These are phyloP conservation scores for Rhizophagus sp. DNA, from an alignment of 192 early-diverging fungal species.

Conservation along the genomic window DNA sequence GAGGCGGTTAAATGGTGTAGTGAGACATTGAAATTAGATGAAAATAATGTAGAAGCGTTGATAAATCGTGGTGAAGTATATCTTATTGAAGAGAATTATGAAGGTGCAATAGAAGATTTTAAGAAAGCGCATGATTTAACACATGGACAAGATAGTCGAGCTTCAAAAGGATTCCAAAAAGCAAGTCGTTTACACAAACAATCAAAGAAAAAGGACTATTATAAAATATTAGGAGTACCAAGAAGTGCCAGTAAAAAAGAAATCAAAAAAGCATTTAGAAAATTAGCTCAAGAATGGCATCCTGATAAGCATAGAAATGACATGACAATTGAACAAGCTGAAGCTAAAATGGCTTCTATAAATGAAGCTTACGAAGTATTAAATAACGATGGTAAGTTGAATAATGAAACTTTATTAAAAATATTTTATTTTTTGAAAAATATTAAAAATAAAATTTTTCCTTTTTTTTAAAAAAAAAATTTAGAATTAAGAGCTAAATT, in stretches of 20 bases:
- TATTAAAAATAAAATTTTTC: too few relatives aligned
- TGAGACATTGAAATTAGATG: constrained; percentile 68
- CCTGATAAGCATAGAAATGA: constrained; percentile 82
- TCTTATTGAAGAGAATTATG: constrained; percentile 71
- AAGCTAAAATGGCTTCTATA: constrained; percentile 89
- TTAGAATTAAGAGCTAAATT: constrained; percentile 61
- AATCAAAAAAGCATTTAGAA: constrained; percentile 92
- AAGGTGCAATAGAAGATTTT: constrained; percentile 76
- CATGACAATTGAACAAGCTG: constrained; percentile 70
- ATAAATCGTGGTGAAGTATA: constrained; percentile 69
- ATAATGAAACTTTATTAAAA: too few relatives aligned
- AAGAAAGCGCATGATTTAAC: constrained; percentile 66
- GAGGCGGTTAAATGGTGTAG: constrained; percentile 68
- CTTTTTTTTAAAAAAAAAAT: background rate
- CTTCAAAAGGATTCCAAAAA: constrained; percentile 57
- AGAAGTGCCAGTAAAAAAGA: constrained; percentile 71
- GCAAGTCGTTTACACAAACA: constrained; percentile 61
- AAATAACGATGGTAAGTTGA: constrained; percentile 55
- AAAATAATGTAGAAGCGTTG: constrained; percentile 71
- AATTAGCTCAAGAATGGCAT: constrained; percentile 86
- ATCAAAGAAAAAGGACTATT: constrained; percentile 83
- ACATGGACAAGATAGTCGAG: constrained; percentile 54
- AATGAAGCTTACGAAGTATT: constrained; percentile 93
- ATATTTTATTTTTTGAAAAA: too few relatives aligned
- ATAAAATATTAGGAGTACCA: constrained; percentile 89